Evolutionary conservation across 2,329 filamentous ascomycete genomes (phyloP).

Genomic region (Xylaria digitata): DNA sequence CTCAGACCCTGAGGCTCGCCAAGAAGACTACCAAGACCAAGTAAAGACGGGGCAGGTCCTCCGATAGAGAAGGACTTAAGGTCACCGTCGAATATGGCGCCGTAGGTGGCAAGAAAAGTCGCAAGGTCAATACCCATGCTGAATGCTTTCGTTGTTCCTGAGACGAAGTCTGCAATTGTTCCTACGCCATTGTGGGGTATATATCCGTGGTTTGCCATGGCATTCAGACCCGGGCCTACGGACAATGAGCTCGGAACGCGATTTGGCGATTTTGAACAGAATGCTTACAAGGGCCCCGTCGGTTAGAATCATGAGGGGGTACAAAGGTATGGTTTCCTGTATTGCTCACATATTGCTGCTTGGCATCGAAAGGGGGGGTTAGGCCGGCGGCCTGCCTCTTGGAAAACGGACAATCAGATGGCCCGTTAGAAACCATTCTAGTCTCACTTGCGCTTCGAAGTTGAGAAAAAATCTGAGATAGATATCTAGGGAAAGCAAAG

Average conservation of each 20-base stretch:
- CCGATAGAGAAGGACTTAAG: conserved; percentile 28
- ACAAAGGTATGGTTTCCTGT: conserved; percentile 25
- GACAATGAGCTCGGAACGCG: not conserved
- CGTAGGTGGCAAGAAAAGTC: conserved; percentile 24
- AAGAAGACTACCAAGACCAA: conserved; percentile 22
- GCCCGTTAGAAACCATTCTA: not conserved
- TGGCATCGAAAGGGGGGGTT: conserved; percentile 17
- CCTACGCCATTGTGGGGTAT: conserved; percentile 29
- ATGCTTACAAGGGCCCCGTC: conserved; percentile 26
- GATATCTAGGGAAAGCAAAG: not conserved
- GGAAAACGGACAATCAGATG: not conserved
- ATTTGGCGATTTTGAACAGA: not conserved
- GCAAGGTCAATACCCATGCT: conserved; percentile 29
- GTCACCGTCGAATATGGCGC: conserved; percentile 27
- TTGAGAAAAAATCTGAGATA: not conserved
- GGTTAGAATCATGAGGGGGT: conserved; percentile 9
- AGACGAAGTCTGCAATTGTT: conserved; percentile 23
- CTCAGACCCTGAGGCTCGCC: conserved; percentile 20
- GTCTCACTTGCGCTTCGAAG: not conserved
- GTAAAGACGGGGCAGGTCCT: conserved; percentile 17
- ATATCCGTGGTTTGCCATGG: conserved; percentile 32
- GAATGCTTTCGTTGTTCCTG: conserved; percentile 14
- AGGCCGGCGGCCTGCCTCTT: conserved; percentile 4
- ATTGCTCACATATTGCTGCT: conserved; percentile 30
- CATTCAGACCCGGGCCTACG: conserved; percentile 22